Conservation (phyloP, 2,329 filamentous ascomycete species). For the Pseudogymnoascus sp. region DNA sequence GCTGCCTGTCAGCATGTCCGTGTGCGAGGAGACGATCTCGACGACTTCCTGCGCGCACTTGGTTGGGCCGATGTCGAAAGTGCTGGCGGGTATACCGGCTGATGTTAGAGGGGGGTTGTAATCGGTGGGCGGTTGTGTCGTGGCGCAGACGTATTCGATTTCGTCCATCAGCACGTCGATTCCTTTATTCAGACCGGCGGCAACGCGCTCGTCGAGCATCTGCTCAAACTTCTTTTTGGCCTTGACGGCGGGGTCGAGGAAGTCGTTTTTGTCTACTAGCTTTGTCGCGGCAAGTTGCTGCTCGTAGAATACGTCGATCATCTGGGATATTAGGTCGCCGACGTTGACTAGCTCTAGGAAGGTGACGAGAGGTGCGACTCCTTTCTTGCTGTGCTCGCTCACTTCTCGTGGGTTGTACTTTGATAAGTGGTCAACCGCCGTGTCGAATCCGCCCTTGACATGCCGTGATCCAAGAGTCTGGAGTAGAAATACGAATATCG, state of each 20-base stretch:
- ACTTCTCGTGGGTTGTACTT: conserved; percentile 85
- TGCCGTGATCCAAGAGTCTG: conserved; percentile 79
- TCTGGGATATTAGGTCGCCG: conserved; percentile 93
- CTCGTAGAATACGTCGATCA: conserved; percentile 98
- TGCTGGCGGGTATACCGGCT: conserved; percentile 25
- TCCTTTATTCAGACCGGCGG: conserved; percentile 90
- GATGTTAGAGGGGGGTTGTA: conserved; percentile 65
- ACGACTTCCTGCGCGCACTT: conserved; percentile 73
- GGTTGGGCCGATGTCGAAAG: conserved; percentile 63
- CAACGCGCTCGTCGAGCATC: conserved; percentile 95
- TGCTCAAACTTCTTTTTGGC: conserved; percentile 99
- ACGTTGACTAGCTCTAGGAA: conserved; percentile 98
- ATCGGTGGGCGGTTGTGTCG: conserved; percentile 76
- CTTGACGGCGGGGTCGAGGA: conserved; percentile 81
- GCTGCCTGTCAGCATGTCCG: conserved; percentile 84
- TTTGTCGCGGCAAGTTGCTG: conserved; percentile 81
- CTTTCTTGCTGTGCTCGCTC: conserved; percentile 57
- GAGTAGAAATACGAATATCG: conserved; percentile 78
- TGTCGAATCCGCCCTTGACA: conserved; percentile 88
- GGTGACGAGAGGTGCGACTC: conserved; percentile 84
- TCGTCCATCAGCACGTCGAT: conserved; percentile 98
- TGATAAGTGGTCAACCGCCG: conserved; percentile 82
- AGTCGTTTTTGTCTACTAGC: conserved; percentile 87
- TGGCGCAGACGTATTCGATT: conserved; percentile 90
- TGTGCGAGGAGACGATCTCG: conserved; percentile 79